These are phyloP conservation scores for Cercophora newfieldiana DNA, from an alignment of 495 filamentous ascomycete genomes.

Conservation along the genomic window DNA sequence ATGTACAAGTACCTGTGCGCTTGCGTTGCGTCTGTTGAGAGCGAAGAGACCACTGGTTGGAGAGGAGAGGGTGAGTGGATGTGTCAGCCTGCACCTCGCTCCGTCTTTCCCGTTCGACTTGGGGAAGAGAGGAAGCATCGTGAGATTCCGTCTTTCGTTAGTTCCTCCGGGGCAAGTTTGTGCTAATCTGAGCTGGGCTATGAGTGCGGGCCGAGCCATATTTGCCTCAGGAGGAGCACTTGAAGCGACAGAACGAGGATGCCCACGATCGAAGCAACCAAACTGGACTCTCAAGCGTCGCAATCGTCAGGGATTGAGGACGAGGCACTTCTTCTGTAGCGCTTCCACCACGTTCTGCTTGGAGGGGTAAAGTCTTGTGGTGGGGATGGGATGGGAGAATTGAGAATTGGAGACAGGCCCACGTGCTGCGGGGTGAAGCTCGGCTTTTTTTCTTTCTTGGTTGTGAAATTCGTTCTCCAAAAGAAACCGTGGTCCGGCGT, in stretches of 20 bases:
- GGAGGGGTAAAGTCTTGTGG: background rate
- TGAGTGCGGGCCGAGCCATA: constrained; percentile 6
- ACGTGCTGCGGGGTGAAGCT: constrained; percentile 7
- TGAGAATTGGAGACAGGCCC: constrained; percentile 2
- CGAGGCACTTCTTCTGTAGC: background rate
- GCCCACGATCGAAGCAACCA: background rate
- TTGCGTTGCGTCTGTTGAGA: background rate
- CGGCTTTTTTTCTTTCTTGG: background rate
- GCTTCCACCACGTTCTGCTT: background rate
- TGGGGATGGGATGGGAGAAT: background rate
- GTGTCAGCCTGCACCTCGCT: background rate
- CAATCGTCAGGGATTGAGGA: background rate
- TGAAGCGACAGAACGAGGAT: background rate
- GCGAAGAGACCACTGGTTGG: background rate
- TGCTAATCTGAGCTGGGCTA: background rate
- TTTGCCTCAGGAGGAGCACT: background rate
- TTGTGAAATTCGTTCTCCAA: background rate
- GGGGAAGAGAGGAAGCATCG: background rate
- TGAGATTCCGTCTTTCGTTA: background rate
- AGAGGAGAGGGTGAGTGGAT: background rate
- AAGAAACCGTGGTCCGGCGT: background rate
- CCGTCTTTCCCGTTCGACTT: background rate
- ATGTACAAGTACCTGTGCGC: background rate
- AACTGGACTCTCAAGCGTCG: background rate
- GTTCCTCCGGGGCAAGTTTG: background rate